These are phyloP conservation scores for Metrosideros polymorpha DNA, from an alignment of 441 rosid genomes.

Conservation along the genomic window DNA sequence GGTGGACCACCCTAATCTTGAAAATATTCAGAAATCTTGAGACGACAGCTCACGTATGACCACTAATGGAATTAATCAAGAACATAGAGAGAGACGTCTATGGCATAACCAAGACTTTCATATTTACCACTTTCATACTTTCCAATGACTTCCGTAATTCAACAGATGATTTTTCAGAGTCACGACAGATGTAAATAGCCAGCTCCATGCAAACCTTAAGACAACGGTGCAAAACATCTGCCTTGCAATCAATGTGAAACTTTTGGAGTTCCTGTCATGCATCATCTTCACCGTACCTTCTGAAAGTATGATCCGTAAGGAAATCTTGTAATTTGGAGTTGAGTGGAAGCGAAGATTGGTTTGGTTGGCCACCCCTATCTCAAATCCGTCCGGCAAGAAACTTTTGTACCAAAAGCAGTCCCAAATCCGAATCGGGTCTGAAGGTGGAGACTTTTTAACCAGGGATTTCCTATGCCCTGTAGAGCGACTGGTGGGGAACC, in stretches of 20 bases:
- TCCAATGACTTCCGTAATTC: neutral
- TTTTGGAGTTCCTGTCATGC: neutral
- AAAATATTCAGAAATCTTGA: neutral
- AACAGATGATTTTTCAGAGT: too few relatives aligned
- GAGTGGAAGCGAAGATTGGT: neutral
- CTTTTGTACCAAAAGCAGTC: neutral
- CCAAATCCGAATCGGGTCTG: neutral
- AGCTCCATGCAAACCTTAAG: neutral
- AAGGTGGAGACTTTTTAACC: neutral
- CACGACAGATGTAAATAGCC: neutral
- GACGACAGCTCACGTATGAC: neutral
- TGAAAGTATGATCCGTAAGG: neutral
- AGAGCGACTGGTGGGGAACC: neutral
- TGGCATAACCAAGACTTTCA: neutral
- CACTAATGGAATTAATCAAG: neutral
- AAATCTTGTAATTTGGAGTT: neutral
- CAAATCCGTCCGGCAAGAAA: neutral
- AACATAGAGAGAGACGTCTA: neutral
- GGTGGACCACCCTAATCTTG: neutral
- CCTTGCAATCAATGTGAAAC: neutral
- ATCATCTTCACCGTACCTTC: too few relatives aligned
- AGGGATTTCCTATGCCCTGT: neutral
- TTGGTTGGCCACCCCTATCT: neutral
- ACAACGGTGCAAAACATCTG: neutral
- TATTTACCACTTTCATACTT: neutral